Evolutionary conservation across 192 early-diverging fungal genomes (phyloP), one percentile per base, ranked within the genome.

Genomic region (Glomus cerebriforme): DNA sequence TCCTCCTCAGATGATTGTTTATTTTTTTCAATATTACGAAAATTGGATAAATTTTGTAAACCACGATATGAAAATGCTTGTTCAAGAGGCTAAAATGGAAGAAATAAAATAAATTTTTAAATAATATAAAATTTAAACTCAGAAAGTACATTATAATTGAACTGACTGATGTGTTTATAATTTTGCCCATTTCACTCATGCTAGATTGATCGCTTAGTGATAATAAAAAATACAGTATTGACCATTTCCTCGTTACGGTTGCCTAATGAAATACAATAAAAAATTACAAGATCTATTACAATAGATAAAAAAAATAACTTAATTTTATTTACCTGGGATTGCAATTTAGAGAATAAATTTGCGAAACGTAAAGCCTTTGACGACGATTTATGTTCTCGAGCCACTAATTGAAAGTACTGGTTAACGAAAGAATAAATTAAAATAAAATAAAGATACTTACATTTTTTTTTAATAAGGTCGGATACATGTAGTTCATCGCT

Each of bases 381-480:
- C 8, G 86, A 79, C 2, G 87, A 84, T n/a, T 74, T 80, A 31
- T 90, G 84, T 22, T 87, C 83, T 9, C 86, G 82, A 45, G 87
- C 78, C 15, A 94, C 91, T 93, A 79, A 29, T 32, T n/a, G 12
- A 35, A 43, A 75, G 78, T 72, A 75, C 17, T 37, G 9, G 24
- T 26, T 58, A 35, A 81, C 35, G 35, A 24, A 65, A 19, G 1
- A 35, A 1, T n/a, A n/a, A 19, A 26, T 47, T 39, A 66, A 32
- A 77, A 39, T 47, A 45, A 47, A 49, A 19, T n/a, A 22, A 37
- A 34, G 7, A n/a, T 39, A 26, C 19, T 0, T 82, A 93, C 92
- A 82, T 79, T 89, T 88, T 81, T 90, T 91, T 80, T 88, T 89
- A 69, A 92, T 92, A 22, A 84, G 76, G 54, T 91, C 89, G 19